Evolutionary conservation across 495 filamentous ascomycete genomes (phyloP).

Genomic region (Neurospora sp.): DNA sequence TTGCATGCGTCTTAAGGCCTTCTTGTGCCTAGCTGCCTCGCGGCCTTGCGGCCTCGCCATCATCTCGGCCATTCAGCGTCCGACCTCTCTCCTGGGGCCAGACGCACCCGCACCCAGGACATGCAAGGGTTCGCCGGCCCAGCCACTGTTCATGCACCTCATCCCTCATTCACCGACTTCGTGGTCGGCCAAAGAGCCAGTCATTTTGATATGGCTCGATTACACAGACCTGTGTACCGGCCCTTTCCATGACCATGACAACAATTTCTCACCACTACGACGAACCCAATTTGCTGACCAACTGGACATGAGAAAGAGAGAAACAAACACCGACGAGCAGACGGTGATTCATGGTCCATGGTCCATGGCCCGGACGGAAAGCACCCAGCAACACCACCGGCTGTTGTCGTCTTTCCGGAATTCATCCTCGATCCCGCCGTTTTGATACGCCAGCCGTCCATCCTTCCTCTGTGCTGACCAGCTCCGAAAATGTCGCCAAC

Average conservation of each 20-base stretch:
- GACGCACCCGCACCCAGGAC: constrained; percentile 17
- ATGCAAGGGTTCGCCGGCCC: constrained; percentile 33
- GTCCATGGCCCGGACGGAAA: not conserved
- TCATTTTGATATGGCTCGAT: constrained; percentile 22
- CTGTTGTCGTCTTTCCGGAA: constrained; percentile 11
- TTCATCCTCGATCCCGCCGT: constrained; percentile 10
- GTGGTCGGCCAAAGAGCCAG: constrained; percentile 44
- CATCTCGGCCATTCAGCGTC: constrained; percentile 23
- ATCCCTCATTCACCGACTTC: constrained; percentile 48
- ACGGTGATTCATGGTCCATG: not conserved
- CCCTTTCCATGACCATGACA: not conserved
- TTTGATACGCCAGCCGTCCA: constrained; percentile 20
- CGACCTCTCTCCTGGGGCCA: constrained; percentile 27
- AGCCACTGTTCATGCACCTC: constrained; percentile 49
- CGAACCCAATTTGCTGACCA: not conserved
- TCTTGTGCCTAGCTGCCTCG: constrained; percentile 40
- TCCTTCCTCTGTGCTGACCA: constrained; percentile 1
- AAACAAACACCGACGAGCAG: not conserved
- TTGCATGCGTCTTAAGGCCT: constrained; percentile 58
- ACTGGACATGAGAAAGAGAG: not conserved
- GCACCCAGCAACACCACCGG: not conserved
- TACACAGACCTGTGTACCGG: constrained; percentile 1
- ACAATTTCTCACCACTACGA: not conserved
- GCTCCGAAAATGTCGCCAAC: not conserved
- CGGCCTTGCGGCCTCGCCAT: constrained; percentile 22